Evolutionary conservation across 2,329 filamentous ascomycete genomes (phyloP).

Genomic region (Epichloe brachyelytri): DNA sequence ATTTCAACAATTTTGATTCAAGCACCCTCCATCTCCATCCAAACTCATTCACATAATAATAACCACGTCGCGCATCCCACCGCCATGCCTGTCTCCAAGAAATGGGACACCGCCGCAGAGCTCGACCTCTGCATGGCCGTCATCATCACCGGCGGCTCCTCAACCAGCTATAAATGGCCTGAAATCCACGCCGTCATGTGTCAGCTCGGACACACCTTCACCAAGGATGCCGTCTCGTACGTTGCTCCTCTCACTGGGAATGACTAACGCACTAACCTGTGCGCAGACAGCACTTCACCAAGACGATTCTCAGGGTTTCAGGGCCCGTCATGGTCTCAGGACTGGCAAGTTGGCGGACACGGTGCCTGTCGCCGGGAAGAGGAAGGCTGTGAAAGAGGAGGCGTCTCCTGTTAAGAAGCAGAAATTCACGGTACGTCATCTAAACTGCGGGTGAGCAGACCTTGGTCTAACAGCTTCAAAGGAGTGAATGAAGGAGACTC

Average conservation of each 20-base stretch:
- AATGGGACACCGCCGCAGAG: slow-evolving; percentile 24
- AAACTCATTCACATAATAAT: not conserved
- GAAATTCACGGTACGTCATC: not conserved
- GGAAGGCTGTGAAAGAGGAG: not conserved
- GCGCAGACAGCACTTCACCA: slow-evolving; percentile 26
- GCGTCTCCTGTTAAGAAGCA: not conserved
- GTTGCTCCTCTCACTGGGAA: slow-evolving; percentile 6
- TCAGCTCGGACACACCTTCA: slow-evolving; percentile 21
- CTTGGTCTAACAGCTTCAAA: too few species aligned
- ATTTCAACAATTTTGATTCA: too few species aligned
- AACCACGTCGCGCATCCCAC: not conserved
- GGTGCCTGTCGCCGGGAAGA: slow-evolving; percentile 8
- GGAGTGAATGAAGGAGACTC: too few species aligned
- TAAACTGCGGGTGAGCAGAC: too few species aligned
- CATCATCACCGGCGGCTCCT: slow-evolving; percentile 13
- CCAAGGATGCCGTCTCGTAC: slow-evolving; percentile 26
- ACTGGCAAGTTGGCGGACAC: slow-evolving; percentile 1
- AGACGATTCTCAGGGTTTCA: slow-evolving; percentile 25
- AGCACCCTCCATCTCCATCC: not conserved
- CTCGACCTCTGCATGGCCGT: slow-evolving; percentile 26
- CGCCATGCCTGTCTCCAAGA: slow-evolving; percentile 21
- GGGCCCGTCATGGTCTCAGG: slow-evolving; percentile 13
- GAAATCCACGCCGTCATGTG: slow-evolving; percentile 19
- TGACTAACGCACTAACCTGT: not conserved
- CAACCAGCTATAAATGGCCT: slow-evolving; percentile 21